Conservation (phyloP, 306 rosid genomes). For the Corylus americana region DNA sequence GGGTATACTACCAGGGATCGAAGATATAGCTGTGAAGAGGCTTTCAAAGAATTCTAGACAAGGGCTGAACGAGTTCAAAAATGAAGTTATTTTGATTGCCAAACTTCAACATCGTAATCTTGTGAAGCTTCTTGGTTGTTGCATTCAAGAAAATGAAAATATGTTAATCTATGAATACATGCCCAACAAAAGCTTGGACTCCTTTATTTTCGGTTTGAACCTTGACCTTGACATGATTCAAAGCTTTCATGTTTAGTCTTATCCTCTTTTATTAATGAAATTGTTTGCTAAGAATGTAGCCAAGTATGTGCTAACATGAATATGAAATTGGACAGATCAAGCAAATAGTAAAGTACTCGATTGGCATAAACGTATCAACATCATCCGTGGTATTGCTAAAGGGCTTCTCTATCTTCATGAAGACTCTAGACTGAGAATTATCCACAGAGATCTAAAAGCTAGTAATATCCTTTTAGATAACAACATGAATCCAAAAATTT, state of each 20-base stretch:
- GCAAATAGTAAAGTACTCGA: neutral
- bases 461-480: too few species aligned
- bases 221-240: neutral
- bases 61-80: slow-evolving; percentile 36
- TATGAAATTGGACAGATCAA: slow-evolving; percentile 1
- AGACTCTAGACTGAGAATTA: slow-evolving; percentile 35
- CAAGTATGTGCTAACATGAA: neutral
- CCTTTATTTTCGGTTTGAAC: slow-evolving; percentile 39
- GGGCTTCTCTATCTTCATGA: slow-evolving; percentile 35
- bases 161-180: slow-evolving; percentile 40
- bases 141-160: slow-evolving; percentile 37
- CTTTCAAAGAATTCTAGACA: slow-evolving; percentile 57
- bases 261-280: neutral
- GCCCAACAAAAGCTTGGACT: slow-evolving; percentile 48
- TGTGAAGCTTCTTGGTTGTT: slow-evolving; percentile 42
- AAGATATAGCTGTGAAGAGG: slow-evolving; percentile 34
- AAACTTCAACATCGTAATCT: slow-evolving; percentile 52
- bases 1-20: slow-evolving; percentile 30
- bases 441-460: slow-evolving; percentile 1
- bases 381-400: slow-evolving; percentile 27
- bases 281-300: neutral
- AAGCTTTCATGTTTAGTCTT: neutral
- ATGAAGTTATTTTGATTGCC: slow-evolving; percentile 29
- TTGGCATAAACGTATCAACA: slow-evolving; percentile 27
- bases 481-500: too few species aligned